phyloP scores from a whole-genome alignment of 2,329 filamentous ascomycete genomes.

The Chrysoporthe austroafricana region DNA sequence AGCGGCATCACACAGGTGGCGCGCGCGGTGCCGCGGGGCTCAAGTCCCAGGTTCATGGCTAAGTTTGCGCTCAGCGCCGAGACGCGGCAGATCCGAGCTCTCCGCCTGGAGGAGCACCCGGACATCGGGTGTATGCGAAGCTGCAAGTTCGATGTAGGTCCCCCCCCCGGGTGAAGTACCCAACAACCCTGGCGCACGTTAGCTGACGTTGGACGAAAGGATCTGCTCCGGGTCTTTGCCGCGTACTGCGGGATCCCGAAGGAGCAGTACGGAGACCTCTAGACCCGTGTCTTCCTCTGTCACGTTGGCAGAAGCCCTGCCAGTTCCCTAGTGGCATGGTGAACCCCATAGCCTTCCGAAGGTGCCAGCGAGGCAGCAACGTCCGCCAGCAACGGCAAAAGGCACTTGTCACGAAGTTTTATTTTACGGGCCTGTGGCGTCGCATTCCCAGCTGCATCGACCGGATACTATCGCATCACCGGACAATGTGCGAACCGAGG shows the following conservation, averaged over 20 bases:
- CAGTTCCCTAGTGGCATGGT: not conserved
- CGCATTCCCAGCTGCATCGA: too few relatives aligned
- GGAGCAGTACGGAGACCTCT: not conserved
- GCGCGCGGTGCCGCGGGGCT: not conserved
- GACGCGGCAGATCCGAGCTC: not conserved
- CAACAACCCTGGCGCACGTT: not conserved
- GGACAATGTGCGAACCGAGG: too few relatives aligned
- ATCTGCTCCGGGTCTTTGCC: not conserved
- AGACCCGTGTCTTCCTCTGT: not conserved
- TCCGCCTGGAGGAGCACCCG: not conserved
- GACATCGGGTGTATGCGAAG: slow-evolving; percentile 1
- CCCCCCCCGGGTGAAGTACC: not conserved
- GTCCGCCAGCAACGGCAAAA: too few relatives aligned
- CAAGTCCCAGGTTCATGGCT: not conserved
- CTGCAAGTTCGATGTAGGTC: not conserved
- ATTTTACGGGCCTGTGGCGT: too few relatives aligned
- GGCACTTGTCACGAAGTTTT: too few relatives aligned
- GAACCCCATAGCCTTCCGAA: not conserved
- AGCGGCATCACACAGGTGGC: not conserved
- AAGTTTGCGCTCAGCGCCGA: not conserved
- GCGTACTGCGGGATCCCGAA: slow-evolving; percentile 1
- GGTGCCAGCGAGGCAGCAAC: too few relatives aligned
- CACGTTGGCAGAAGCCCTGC: not conserved
- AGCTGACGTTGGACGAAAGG: not conserved
- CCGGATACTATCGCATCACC: too few relatives aligned